Percentiles rank a stretch among this genome's conserved stretches.
These are phyloP conservation scores for Strombidium stylifer DNA, from an alignment of 73 alveolate genomes.

Conservation along the genomic window DNA sequence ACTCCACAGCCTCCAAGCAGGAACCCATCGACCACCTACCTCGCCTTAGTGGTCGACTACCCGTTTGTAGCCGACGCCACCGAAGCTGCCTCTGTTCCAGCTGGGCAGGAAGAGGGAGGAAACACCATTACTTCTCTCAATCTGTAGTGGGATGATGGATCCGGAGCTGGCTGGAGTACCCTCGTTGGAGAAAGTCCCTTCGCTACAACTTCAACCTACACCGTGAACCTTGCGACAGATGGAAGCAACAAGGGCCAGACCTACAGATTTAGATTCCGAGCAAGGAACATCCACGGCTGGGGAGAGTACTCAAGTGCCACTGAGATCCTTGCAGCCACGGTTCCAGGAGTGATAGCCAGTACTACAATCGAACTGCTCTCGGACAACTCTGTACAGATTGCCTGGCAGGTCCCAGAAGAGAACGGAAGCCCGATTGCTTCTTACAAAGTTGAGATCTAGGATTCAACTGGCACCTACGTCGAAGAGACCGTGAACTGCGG, in stretches of 20 bases:
- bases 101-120: constrained; percentile 28
- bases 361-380: background rate
- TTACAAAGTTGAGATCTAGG: background rate
- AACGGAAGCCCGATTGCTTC: constrained; percentile 14
- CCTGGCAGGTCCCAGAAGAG: constrained; percentile 15
- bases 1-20: constrained; percentile 40
- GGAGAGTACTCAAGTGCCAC: constrained; percentile 23
- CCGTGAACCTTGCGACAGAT: background rate
- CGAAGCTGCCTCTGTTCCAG: too few species aligned
- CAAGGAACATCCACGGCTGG: constrained; percentile 29
- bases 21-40: constrained; percentile 19
- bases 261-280: constrained; percentile 26
- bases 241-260: constrained; percentile 1
- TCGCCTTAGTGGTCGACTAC: constrained; percentile 10
- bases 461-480: background rate
- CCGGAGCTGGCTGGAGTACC: constrained; percentile 45
- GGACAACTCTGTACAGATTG: background rate
- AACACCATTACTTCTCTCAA: constrained; percentile 16
- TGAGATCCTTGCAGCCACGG: constrained; percentile 35
- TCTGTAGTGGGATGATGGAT: constrained; percentile 44
- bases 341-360: background rate
- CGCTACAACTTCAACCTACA: constrained; percentile 19
- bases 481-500: constrained; percentile 4
- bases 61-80: too few species aligned
- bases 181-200: constrained; percentile 27